phyloP scores from a whole-genome alignment of 148 eudicot genomes.

The Nyssa sinensis region DNA sequence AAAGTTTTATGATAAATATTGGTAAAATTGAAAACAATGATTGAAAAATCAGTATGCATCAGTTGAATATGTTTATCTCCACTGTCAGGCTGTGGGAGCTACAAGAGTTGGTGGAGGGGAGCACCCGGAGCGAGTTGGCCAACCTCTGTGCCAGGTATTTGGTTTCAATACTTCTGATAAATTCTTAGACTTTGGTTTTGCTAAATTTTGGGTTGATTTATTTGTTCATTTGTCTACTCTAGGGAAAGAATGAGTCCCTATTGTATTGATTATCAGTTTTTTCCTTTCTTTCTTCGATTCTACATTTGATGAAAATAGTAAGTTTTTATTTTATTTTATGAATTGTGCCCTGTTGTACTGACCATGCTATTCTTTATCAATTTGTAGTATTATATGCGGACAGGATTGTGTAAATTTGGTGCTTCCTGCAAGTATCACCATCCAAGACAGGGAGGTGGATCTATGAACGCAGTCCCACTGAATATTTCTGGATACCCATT shows the following conservation, averaged over 20 bases:
- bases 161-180: neutral
- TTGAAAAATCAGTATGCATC: constrained; percentile 12
- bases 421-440: constrained; percentile 95
- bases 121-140: constrained; percentile 81
- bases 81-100: constrained; percentile 56
- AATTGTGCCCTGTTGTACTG: neutral
- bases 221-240: neutral
- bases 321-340: neutral
- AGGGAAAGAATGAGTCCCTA: neutral
- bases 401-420: constrained; percentile 92
- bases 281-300: constrained; percentile 6
- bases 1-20: neutral
- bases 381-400: constrained; percentile 85
- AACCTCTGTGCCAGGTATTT: constrained; percentile 89
- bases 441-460: constrained; percentile 77
- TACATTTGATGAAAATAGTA: neutral
- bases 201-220: neutral
- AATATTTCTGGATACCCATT: constrained; percentile 75
- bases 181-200: neutral
- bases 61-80: neutral
- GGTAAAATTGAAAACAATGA: neutral
- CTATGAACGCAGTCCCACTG: constrained; percentile 48
- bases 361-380: constrained; percentile 3
- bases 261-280: neutral
- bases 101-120: constrained; percentile 56